These are phyloP conservation scores for Cardamine occulta DNA, from an alignment of 345 rosid species.

Conservation along the genomic window DNA sequence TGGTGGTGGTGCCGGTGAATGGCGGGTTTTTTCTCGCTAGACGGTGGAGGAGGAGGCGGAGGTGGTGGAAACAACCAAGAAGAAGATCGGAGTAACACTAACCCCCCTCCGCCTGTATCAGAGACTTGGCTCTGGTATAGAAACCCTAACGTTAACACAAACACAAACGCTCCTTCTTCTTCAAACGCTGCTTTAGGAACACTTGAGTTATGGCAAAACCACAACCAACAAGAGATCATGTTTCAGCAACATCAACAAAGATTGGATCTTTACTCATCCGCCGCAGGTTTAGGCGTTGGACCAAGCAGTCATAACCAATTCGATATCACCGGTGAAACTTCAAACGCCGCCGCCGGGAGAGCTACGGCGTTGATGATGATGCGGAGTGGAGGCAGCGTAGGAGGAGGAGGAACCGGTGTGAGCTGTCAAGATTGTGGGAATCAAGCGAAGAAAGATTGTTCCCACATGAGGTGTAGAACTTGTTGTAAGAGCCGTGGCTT, in stretches of 20 bases:
- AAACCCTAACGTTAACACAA: constrained; percentile 55
- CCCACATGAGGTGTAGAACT: constrained; percentile 77
- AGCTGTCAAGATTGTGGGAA: constrained; percentile 93
- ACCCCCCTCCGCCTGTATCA: constrained; percentile 50
- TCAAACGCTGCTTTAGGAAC: constrained; percentile 51
- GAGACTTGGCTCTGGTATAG: constrained; percentile 61
- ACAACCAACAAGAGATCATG: constrained; percentile 52
- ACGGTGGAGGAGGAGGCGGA: constrained; percentile 48
- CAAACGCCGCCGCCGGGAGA: constrained; percentile 41
- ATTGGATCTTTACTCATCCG: constrained; percentile 61
- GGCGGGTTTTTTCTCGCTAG: constrained; percentile 65
- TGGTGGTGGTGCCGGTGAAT: constrained; percentile 30
- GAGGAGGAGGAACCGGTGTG: constrained; percentile 33
- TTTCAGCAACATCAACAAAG: constrained; percentile 57
- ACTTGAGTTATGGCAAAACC: constrained; percentile 84
- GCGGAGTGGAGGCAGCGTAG: constrained; percentile 40
- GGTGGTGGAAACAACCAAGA: constrained; percentile 46
- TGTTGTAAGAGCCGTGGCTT: constrained; percentile 92
- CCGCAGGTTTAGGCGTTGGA: constrained; percentile 73
- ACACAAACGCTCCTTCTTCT: constrained; percentile 41
- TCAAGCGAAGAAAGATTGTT: constrained; percentile 87
- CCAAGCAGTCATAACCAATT: constrained; percentile 51
- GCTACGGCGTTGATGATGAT: constrained; percentile 49
- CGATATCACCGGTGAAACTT: constrained; percentile 54
- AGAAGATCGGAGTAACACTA: constrained; percentile 40